phyloP scores from a whole-genome alignment of 2,329 filamentous ascomycete species.

The Botrytis fabae region DNA sequence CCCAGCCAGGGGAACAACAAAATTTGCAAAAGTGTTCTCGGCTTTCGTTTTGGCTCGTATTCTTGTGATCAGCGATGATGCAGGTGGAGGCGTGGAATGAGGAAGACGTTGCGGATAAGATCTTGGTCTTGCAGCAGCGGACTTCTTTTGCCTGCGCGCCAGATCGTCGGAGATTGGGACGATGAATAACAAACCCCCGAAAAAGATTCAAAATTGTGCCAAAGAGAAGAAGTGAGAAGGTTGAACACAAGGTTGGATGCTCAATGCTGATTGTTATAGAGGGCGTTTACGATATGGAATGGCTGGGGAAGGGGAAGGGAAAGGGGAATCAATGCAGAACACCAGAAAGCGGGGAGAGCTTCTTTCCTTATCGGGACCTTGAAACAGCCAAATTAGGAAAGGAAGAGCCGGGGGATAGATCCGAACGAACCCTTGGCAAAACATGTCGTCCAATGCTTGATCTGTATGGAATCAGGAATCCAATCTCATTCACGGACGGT shows the following conservation, averaged over 20 bases:
- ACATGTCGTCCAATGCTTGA: background rate
- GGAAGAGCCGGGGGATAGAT: background rate
- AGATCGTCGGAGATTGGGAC: conserved; percentile 8
- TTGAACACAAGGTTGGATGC: background rate
- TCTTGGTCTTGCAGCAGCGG: background rate
- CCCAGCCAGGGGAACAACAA: conserved; percentile 31
- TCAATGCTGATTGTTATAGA: conserved; percentile 3
- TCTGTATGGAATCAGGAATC: background rate
- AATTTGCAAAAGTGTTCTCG: conserved; percentile 27
- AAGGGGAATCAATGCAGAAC: background rate
- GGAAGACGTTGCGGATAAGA: background rate
- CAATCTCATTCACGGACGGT: background rate
- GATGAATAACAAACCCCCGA: background rate
- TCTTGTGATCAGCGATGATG: background rate
- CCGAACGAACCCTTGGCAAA: conserved; percentile 2
- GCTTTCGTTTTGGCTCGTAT: conserved; percentile 16
- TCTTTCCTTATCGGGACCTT: conserved; percentile 28
- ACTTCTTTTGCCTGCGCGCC: conserved; percentile 14
- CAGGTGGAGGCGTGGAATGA: background rate
- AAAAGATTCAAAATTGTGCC: background rate
- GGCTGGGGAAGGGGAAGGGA: conserved; percentile 12
- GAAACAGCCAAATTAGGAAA: background rate
- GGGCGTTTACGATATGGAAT: conserved; percentile 13
- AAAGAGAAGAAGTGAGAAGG: conserved; percentile 2
- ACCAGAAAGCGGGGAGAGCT: conserved; percentile 30